Evolutionary conservation across 2,329 filamentous ascomycete genomes (phyloP).

Genomic region (Penicillium sp.): DNA sequence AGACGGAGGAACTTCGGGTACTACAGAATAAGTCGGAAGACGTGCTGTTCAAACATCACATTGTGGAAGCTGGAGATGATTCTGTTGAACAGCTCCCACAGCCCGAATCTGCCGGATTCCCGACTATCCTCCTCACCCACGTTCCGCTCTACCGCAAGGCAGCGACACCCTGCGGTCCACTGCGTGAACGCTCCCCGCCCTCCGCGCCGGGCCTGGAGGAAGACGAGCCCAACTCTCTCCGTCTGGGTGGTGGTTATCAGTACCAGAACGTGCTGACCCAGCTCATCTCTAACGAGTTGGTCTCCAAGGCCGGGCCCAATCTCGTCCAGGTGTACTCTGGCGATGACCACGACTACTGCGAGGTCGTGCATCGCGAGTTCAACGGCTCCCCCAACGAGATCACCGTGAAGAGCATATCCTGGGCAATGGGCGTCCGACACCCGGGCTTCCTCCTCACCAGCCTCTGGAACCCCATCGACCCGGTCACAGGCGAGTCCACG

Average conservation of each 20-base stretch:
- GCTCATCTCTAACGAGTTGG: slow-evolving; percentile 71
- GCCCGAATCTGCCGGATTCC: slow-evolving; percentile 61
- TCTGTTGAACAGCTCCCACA: slow-evolving; percentile 24
- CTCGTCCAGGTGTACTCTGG: slow-evolving; percentile 88
- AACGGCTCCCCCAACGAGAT: slow-evolving; percentile 72
- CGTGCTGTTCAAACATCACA: slow-evolving; percentile 59
- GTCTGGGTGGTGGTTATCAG: slow-evolving; percentile 79
- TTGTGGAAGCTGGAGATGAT: slow-evolving; percentile 61
- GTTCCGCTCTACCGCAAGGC: slow-evolving; percentile 83
- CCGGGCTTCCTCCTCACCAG: slow-evolving; percentile 88
- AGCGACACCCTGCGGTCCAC: slow-evolving; percentile 83
- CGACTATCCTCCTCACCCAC: slow-evolving; percentile 86
- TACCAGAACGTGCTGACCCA: slow-evolving; percentile 92
- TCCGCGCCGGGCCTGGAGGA: slow-evolving; percentile 55
- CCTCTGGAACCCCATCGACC: slow-evolving; percentile 86
- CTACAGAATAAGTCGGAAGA: slow-evolving; percentile 64
- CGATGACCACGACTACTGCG: slow-evolving; percentile 98
- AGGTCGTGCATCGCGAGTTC: slow-evolving; percentile 74
- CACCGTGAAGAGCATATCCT: slow-evolving; percentile 91
- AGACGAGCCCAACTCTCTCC: slow-evolving; percentile 77
- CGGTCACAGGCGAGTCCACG: slow-evolving; percentile 38
- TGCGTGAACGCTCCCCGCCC: slow-evolving; percentile 81
- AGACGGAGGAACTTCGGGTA: slow-evolving; percentile 67
- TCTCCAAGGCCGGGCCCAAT: slow-evolving; percentile 73
- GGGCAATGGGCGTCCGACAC: slow-evolving; percentile 90